A percentile compares a stretch with the other conserved stretches of the same genome.
Conservation (phyloP, 352 stramenopile species). For the Blastocystis sp. region DNA sequence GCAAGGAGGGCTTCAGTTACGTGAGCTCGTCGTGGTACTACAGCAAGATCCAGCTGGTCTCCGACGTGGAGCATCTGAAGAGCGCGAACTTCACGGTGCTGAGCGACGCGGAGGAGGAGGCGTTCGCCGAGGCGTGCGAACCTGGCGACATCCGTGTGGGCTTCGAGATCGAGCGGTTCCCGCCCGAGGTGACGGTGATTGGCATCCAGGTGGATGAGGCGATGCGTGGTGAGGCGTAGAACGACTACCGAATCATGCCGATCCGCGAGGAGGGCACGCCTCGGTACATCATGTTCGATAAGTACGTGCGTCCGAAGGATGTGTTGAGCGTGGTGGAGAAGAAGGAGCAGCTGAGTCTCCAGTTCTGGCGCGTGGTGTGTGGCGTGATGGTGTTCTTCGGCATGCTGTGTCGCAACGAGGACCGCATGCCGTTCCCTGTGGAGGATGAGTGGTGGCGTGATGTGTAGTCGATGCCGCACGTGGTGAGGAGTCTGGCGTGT, state of each 20-base stretch:
- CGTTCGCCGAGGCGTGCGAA: background rate
- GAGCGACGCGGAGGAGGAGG: background rate
- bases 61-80: background rate
- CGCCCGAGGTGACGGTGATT: constrained; percentile 33
- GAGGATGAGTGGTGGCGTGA: background rate
- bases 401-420: constrained; percentile 18
- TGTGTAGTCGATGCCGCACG: constrained; percentile 1
- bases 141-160: constrained; percentile 45
- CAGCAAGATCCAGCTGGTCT: background rate
- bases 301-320: background rate
- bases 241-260: constrained; percentile 56
- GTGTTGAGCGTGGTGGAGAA: constrained; percentile 8
- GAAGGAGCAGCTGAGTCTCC: background rate
- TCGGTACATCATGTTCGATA: constrained; percentile 3
- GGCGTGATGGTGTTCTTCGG: constrained; percentile 34
- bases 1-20: constrained; percentile 36
- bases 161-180: constrained; percentile 42
- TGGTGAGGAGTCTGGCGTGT: background rate
- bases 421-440: background rate
- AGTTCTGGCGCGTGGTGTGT: constrained; percentile 2
- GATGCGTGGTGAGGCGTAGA: background rate
- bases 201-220: background rate
- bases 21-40: constrained; percentile 45
- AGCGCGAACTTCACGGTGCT: constrained; percentile 47
- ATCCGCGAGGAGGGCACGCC: constrained; percentile 42